A percentile compares a stretch with the other conserved stretches of the same genome.
Evolutionary conservation across 2,329 filamentous ascomycete genomes (phyloP).

Genomic region (Colletotrichum endophyticum): DNA sequence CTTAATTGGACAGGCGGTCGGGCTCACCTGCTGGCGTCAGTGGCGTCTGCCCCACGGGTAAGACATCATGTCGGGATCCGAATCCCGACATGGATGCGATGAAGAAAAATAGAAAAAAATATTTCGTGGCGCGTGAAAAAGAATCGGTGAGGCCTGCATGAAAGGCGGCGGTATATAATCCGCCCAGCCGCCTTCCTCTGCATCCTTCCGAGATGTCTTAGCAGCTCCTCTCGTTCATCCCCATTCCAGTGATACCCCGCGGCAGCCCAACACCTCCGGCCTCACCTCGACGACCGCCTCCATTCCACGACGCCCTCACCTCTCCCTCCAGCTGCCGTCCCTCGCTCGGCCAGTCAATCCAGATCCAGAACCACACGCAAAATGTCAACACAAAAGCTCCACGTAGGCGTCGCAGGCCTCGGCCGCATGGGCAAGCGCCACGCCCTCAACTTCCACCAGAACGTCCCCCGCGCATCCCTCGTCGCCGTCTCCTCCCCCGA

Average conservation of each 20-base stretch:
- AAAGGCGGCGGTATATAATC: background rate
- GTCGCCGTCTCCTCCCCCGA: slow-evolving; percentile 55
- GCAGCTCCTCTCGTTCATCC: background rate
- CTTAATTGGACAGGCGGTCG: background rate
- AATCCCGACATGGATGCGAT: background rate
- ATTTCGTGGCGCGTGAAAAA: background rate
- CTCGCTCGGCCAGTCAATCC: background rate
- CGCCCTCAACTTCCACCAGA: slow-evolving; percentile 51
- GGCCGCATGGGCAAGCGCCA: slow-evolving; percentile 60
- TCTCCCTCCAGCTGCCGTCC: background rate
- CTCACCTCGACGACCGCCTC: background rate
- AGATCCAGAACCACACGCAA: background rate
- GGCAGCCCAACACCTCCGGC: background rate
- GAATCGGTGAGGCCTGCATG: background rate
- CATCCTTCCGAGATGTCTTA: background rate
- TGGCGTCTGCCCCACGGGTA: background rate
- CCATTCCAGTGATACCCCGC: background rate
- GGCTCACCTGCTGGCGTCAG: background rate
- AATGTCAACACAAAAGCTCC: slow-evolving; percentile 34
- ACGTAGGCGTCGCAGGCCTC: slow-evolving; percentile 52
- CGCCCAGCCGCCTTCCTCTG: background rate
- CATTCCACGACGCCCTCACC: background rate
- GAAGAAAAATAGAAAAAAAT: background rate
- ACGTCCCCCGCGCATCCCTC: slow-evolving; percentile 50
- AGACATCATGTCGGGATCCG: background rate